phyloP scores from a whole-genome alignment of 2,329 filamentous ascomycete species.

The Trichophyton benhamiae region DNA sequence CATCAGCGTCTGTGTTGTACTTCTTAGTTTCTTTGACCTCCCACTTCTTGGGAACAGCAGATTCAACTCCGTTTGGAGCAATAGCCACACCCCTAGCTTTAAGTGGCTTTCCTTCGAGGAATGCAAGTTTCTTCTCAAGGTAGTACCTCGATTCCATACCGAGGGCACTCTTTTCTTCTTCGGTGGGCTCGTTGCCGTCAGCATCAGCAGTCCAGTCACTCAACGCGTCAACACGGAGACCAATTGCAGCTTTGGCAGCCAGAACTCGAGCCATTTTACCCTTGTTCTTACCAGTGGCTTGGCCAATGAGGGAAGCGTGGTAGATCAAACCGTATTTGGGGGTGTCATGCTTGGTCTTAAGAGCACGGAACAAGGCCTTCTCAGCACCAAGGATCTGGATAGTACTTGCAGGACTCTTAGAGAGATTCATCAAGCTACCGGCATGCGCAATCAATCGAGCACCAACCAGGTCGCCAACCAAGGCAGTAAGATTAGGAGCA shows the following conservation, averaged over 20 bases:
- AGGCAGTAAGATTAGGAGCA: constrained; percentile 84
- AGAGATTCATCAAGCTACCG: constrained; percentile 84
- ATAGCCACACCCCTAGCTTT: constrained; percentile 63
- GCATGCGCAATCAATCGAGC: constrained; percentile 90
- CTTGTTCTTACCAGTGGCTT: constrained; percentile 97
- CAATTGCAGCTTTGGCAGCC: constrained; percentile 82
- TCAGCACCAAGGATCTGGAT: constrained; percentile 97
- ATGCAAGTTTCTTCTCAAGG: constrained; percentile 38
- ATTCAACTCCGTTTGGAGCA: constrained; percentile 56
- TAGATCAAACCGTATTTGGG: constrained; percentile 96
- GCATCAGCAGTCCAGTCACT: constrained; percentile 63
- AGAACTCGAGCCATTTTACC: constrained; percentile 97
- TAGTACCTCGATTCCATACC: constrained; percentile 49
- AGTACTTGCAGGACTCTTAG: constrained; percentile 88
- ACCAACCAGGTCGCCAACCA: constrained; percentile 87
- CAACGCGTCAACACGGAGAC: constrained; percentile 83
- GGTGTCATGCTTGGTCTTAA: constrained; percentile 98
- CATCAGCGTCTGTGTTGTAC: constrained; percentile 92
- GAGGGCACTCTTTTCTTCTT: constrained; percentile 76
- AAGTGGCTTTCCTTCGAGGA: constrained; percentile 79
- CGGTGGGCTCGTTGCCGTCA: constrained; percentile 53
- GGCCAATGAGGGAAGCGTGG: constrained; percentile 84
- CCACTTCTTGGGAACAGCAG: constrained; percentile 60
- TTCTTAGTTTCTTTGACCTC: constrained; percentile 84
- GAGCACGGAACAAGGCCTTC: constrained; percentile 93